Conservation (phyloP, 2,329 filamentous ascomycete species). For the Aspergillus felis region DNA sequence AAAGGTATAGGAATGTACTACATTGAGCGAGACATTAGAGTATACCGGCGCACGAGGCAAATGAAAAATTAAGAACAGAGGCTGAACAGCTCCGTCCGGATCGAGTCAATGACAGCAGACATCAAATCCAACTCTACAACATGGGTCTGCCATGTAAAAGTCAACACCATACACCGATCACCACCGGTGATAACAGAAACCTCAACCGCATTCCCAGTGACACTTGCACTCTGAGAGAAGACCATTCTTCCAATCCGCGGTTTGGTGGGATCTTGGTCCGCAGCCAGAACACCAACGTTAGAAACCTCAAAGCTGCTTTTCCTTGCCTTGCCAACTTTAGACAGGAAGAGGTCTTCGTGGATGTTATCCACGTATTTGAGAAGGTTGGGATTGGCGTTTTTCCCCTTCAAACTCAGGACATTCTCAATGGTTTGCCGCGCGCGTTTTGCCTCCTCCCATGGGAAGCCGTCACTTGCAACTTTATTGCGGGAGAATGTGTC, state of each 20-base stretch:
- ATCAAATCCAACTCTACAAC: constrained; percentile 29
- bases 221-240: constrained; percentile 44
- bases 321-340: constrained; percentile 38
- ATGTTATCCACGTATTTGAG: constrained; percentile 41
- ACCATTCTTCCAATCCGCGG: constrained; percentile 38
- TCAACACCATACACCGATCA: constrained; percentile 41
- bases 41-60: neutral
- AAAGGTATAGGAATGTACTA: neutral
- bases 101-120: constrained; percentile 14
- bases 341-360: constrained; percentile 31
- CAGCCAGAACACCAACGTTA: constrained; percentile 41
- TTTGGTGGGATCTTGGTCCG: constrained; percentile 6
- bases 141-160: constrained; percentile 40
- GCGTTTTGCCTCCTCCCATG: constrained; percentile 32
- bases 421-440: constrained; percentile 28
- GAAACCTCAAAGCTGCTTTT: constrained; percentile 43
- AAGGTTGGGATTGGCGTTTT: constrained; percentile 34
- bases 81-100: constrained; percentile 13
- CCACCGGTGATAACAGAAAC: constrained; percentile 42
- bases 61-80: constrained; percentile 5
- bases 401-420: constrained; percentile 24
- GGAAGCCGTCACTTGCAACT: constrained; percentile 18
- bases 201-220: constrained; percentile 35
- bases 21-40: neutral
- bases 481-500: constrained; percentile 25